Conservation (phyloP, 768 basidiomycete genomes). For the Tulasnella sp. region DNA sequence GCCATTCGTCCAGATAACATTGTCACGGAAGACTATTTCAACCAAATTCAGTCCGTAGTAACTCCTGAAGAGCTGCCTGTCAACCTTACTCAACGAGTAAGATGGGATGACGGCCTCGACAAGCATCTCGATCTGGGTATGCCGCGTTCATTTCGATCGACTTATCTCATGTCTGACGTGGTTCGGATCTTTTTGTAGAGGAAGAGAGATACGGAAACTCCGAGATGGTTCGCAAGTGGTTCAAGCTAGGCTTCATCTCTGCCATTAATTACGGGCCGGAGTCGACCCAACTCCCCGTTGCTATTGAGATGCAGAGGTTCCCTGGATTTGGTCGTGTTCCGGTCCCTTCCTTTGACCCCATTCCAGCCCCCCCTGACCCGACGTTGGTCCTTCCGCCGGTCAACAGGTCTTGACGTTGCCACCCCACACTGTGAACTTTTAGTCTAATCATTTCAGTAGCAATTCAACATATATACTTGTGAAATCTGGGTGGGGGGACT, state of each 20-base stretch:
- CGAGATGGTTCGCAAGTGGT: neutral
- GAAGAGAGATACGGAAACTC: neutral
- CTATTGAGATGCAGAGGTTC: neutral
- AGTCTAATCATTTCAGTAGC: too few species aligned
- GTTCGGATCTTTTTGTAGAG: neutral
- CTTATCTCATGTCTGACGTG: neutral
- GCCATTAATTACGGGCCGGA: neutral
- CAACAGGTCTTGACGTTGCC: too few species aligned
- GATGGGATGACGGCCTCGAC: neutral
- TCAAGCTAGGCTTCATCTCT: neutral
- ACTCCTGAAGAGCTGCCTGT: neutral
- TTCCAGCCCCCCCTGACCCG: neutral
- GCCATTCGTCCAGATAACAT: neutral
- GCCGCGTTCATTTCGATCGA: neutral
- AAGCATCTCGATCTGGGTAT: neutral
- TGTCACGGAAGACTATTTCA: neutral
- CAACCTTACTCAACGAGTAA: neutral
- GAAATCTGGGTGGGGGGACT: neutral
- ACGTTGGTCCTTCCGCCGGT: too few species aligned
- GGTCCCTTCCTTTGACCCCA: neutral
- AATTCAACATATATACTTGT: too few species aligned
- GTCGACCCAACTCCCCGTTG: neutral
- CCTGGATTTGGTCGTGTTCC: neutral
- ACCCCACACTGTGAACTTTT: too few species aligned
- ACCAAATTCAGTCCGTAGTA: neutral